Evolutionary conservation across 352 stramenopile genomes (phyloP), one percentile per base, ranked within the genome.

Genomic region (Globisporangium paroecandrum): DNA sequence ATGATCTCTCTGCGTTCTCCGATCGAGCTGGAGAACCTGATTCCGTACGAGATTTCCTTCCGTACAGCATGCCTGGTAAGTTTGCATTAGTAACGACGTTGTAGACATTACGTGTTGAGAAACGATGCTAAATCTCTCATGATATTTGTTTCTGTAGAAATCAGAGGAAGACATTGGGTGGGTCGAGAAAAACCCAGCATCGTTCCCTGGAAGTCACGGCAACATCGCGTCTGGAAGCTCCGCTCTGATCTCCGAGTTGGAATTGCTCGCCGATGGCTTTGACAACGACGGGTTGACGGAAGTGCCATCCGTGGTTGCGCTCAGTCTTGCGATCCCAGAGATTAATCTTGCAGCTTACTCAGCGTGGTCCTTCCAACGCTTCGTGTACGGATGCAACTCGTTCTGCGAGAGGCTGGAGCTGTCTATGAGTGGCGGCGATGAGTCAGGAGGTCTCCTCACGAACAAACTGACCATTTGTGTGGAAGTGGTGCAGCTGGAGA

Each of bases 361-460:
- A 9, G 60, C 64, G 2, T 91, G 82, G 85, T 81, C 66, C 1
- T 72, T 77, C 27, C 66, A 83, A 12, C 78, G 82, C 7, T 86
- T 94, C 56, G 82, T 94, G 41, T 94, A 91, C 54, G 85, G 85
- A 27, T 88, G 73, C 61, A 65, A 81, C n/a, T 77, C 73, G 1
- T 77, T 90, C 58, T 90, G 82, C 66, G 75, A 88, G 22, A 73
- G 79, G 32, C 89, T 94, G n/a, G 81, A 94, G 61, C 41, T 94
- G 22, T 81, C 79, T 12, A 83, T 87, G 73, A 69, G 79, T 53
- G 69, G 79, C 13, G 62, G 56, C 8, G 69, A 74, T 13, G 55
- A 62, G 15, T 57, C 38, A 7, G 55, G 29, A 9, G 56, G 32
- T 7, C 73, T 68, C 25, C 70, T 66, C 56, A 76, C 73, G 13